These are phyloP conservation scores for Sugiyamaella boreocaroliniensis DNA, from an alignment of 805 yeast species.

Conservation along the genomic window DNA sequence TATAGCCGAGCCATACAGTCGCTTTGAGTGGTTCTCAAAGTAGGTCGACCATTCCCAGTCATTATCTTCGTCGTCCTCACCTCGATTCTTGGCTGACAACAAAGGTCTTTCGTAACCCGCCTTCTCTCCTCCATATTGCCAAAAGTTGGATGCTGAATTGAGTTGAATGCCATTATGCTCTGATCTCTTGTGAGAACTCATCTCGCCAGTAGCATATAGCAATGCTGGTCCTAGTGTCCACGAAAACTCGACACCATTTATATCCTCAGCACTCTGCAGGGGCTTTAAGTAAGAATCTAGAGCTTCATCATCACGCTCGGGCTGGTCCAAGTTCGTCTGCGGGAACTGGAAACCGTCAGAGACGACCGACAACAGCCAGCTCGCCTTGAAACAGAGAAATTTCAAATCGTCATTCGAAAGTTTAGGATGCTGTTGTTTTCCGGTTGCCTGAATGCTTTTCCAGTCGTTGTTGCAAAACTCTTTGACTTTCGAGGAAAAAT, in stretches of 20 bases:
- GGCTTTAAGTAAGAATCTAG: slow-evolving; percentile 37
- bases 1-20: slow-evolving; percentile 35
- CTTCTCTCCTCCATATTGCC: slow-evolving; percentile 18
- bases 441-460: slow-evolving; percentile 43
- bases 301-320: neutral
- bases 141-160: slow-evolving; percentile 12
- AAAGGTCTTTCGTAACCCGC: slow-evolving; percentile 9
- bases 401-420: slow-evolving; percentile 47
- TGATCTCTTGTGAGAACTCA: slow-evolving; percentile 8
- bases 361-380: slow-evolving; percentile 82
- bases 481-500: slow-evolving; percentile 58
- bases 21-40: slow-evolving; percentile 23
- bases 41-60: slow-evolving; percentile 20
- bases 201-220: slow-evolving; percentile 68
- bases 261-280: slow-evolving; percentile 73
- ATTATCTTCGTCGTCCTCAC: slow-evolving; percentile 17
- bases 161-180: slow-evolving; percentile 16
- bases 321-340: neutral
- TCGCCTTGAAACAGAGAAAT: slow-evolving; percentile 87
- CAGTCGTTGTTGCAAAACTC: slow-evolving; percentile 75
- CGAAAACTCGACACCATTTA: slow-evolving; percentile 79
- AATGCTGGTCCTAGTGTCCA: slow-evolving; percentile 94
- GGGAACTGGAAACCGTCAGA: slow-evolving; percentile 93
- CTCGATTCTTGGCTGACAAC: slow-evolving; percentile 1
- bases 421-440: slow-evolving; percentile 50